A percentile compares a stretch with the other conserved stretches of the same genome.
These are phyloP conservation scores for Phytophthora hibernalis DNA, from an alignment of 352 stramenopile genomes.

Conservation along the genomic window DNA sequence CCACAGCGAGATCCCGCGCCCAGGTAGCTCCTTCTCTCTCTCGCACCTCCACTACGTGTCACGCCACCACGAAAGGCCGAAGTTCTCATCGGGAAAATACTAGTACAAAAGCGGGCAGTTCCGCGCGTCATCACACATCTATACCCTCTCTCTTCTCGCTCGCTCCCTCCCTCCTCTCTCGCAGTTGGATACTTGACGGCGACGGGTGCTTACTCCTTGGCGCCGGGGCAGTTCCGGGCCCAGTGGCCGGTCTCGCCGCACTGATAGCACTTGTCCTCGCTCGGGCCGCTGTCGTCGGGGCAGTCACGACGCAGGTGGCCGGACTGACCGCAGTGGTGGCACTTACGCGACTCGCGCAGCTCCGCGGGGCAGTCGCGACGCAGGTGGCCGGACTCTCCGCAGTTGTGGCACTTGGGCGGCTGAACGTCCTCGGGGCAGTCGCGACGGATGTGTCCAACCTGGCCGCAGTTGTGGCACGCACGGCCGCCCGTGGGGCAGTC, in stretches of 20 bases:
- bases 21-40: conserved; percentile 47
- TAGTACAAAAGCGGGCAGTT: conserved; percentile 68
- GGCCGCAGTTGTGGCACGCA: conserved; percentile 87
- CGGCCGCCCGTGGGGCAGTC: conserved; percentile 76
- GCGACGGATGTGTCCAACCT: conserved; percentile 77
- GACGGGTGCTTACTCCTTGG: conserved; percentile 51
- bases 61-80: conserved; percentile 52
- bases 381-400: conserved; percentile 70
- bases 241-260: conserved; percentile 81
- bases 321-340: conserved; percentile 74
- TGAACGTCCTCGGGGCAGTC: conserved; percentile 80
- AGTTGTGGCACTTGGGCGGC: conserved; percentile 87
- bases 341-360: conserved; percentile 72
- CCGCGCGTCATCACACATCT: conserved; percentile 55
- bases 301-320: conserved; percentile 83
- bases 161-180: conserved; percentile 49
- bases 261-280: conserved; percentile 85
- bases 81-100: conserved; percentile 59
- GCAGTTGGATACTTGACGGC: conserved; percentile 35
- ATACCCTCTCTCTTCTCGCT: conserved; percentile 57
- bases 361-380: conserved; percentile 80
- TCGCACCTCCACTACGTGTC: conserved; percentile 52
- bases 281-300: conserved; percentile 75
- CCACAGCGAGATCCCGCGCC: conserved; percentile 5
- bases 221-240: conserved; percentile 77